phyloP scores from a whole-genome alignment of 495 filamentous ascomycete genomes.

The Daldinia caldariorum region DNA sequence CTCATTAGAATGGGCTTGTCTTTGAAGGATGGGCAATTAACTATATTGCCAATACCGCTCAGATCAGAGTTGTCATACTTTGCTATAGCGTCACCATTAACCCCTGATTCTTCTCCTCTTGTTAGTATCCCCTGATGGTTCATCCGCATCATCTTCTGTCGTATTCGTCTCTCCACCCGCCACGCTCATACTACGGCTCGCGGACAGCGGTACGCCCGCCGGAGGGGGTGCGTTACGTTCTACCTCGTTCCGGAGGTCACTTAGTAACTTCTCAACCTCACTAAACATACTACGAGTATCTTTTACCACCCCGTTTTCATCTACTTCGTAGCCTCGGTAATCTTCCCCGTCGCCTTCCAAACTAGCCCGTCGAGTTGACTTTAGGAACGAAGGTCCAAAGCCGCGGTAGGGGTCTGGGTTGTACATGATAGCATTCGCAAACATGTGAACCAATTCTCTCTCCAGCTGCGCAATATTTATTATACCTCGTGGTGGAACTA shows the following conservation, averaged over 20 bases:
- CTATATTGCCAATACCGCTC: conserved; percentile 1
- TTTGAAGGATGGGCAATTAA: background rate
- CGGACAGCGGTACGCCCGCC: conserved; percentile 32
- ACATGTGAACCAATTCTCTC: conserved; percentile 96
- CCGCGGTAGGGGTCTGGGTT: conserved; percentile 79
- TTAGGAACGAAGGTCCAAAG: conserved; percentile 68
- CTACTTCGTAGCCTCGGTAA: conserved; percentile 63
- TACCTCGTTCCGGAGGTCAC: conserved; percentile 56
- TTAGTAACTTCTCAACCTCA: conserved; percentile 72
- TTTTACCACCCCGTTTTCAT: conserved; percentile 83
- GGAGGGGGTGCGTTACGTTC: conserved; percentile 43
- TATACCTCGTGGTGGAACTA: conserved; percentile 87
- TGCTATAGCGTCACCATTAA: conserved; percentile 22
- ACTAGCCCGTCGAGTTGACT: conserved; percentile 40
- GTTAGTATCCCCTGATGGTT: conserved; percentile 38
- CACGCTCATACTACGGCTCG: conserved; percentile 47
- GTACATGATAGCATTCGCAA: conserved; percentile 97
- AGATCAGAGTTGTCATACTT: background rate
- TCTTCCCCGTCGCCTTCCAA: conserved; percentile 54
- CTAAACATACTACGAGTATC: conserved; percentile 85
- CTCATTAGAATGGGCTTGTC: conserved; percentile 9
- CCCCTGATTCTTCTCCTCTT: conserved; percentile 46
- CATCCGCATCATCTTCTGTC: conserved; percentile 46
- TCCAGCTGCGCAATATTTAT: conserved; percentile 95
- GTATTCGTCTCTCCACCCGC: conserved; percentile 40